Base-by-base conservation (phyloP, 169 alveolate species). In the Pseudocohnilembus persalinus region DNA sequence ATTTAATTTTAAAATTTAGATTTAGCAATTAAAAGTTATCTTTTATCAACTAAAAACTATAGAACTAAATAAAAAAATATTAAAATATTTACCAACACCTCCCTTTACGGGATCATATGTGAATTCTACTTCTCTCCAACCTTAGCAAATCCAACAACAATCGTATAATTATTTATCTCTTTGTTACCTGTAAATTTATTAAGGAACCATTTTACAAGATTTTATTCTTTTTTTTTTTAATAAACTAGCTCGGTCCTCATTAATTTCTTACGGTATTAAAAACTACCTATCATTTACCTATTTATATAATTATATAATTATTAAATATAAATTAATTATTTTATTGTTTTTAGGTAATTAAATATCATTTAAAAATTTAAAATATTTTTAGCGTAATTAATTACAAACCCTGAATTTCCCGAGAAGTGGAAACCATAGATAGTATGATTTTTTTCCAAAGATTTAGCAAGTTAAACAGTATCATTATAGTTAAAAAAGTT, bases 71-170 rank as follows among this genome's bases (percentile, higher is more conserved):
- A n/a, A n/a, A n/a, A n/a, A n/a, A n/a, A n/a, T n/a, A n/a, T n/a
- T n/a, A n/a, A n/a, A n/a, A n/a, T n/a, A n/a, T 49, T 11, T 1
- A 28, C 33, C 31, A n/a, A n/a, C 25, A 15, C 31, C 77, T 29
- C 77, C 31, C 25, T 73, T 73, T n/a, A 4, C 77, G 25, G 24
- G 88, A 85, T 75, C 83, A 77, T 87, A 89, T 65, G 86, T 89
- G 81, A 94, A 93, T 72, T 92, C 88, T 27, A 78, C 68, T 84
- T 94, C 96, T 78, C 91, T 83, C 97, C 97, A 94, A 24, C 97
- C 97, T 85, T 94, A 96, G 73, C 97, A 94, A n/a, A 94, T 88
- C 97, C 97, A 94, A 73, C 97, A 94, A 82, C 87, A n/a, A 63
- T 93, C 84, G 27, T 31, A 24, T 64, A 79, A 49, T 28, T 63